Percentiles rank a stretch among this genome's conserved stretches.
phyloP scores from a whole-genome alignment of 768 basidiomycete species.

The Phylloporus sp. region DNA sequence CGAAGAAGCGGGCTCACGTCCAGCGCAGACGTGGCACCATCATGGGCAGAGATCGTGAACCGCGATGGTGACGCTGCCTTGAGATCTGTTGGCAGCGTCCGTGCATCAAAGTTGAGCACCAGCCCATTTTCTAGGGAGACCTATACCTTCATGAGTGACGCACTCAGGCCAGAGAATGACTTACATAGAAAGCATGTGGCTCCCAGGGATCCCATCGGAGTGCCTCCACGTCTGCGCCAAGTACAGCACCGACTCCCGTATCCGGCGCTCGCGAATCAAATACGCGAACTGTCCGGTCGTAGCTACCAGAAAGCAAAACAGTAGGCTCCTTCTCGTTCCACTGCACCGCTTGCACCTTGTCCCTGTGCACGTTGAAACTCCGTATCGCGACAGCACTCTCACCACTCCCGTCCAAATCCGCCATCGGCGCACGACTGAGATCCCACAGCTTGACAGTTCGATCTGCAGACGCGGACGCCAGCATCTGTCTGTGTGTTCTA shows the following conservation, averaged over 20 bases:
- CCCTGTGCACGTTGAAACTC: slow-evolving; percentile 81
- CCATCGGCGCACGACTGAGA: slow-evolving; percentile 61
- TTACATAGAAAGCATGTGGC: slow-evolving; percentile 76
- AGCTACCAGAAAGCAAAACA: slow-evolving; percentile 88
- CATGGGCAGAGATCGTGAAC: slow-evolving; percentile 91
- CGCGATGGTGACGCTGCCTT: slow-evolving; percentile 59
- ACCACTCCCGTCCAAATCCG: slow-evolving; percentile 42
- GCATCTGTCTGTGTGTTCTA: slow-evolving; percentile 76
- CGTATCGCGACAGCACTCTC: slow-evolving; percentile 57
- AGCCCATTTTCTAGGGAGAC: slow-evolving; percentile 94
- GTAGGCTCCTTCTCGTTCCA: slow-evolving; percentile 91
- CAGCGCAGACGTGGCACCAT: slow-evolving; percentile 81
- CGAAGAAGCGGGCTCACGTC: slow-evolving; percentile 88
- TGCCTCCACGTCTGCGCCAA: slow-evolving; percentile 92
- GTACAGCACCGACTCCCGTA: slow-evolving; percentile 73
- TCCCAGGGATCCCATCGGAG: slow-evolving; percentile 97
- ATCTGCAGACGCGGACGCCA: slow-evolving; percentile 92
- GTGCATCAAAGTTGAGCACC: slow-evolving; percentile 87
- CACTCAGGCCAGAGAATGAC: slow-evolving; percentile 23
- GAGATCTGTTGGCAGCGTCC: slow-evolving; percentile 71
- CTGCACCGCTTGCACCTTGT: slow-evolving; percentile 94
- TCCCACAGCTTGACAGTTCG: slow-evolving; percentile 98
- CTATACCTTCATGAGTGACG: slow-evolving; percentile 35
- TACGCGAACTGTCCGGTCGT: slow-evolving; percentile 90
- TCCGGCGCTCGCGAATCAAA: slow-evolving; percentile 88